phyloP scores from a whole-genome alignment of 768 basidiomycete species.

The Rhodotorula babjevae region DNA sequence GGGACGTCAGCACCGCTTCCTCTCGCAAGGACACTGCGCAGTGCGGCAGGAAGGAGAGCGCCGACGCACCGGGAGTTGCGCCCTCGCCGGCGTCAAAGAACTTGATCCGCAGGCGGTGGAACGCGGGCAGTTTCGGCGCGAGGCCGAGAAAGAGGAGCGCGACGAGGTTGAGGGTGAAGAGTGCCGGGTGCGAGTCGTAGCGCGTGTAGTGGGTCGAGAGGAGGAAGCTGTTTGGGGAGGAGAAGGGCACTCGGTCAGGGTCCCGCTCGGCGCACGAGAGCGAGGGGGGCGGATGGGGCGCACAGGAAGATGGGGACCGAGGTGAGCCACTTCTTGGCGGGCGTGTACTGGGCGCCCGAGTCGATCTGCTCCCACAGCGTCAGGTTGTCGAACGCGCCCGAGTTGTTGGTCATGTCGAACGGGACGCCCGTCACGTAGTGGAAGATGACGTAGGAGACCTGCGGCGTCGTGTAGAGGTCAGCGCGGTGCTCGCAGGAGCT shows the following conservation, averaged over 20 bases:
- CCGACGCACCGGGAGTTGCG: constrained; percentile 25
- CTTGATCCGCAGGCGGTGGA: constrained; percentile 44
- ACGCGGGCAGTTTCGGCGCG: constrained; percentile 81
- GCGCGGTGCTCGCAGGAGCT: neutral
- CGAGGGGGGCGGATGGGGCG: neutral
- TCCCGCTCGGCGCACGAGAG: neutral
- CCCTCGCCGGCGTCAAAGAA: constrained; percentile 39
- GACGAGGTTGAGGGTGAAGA: constrained; percentile 84
- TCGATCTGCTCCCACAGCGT: constrained; percentile 99
- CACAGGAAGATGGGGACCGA: constrained; percentile 87
- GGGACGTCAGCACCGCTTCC: neutral
- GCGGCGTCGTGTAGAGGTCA: neutral
- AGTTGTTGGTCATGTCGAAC: constrained; percentile 78
- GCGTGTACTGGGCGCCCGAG: constrained; percentile 95
- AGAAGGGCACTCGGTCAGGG: neutral
- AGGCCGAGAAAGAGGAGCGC: constrained; percentile 68
- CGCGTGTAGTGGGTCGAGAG: constrained; percentile 97
- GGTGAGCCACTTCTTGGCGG: constrained; percentile 94
- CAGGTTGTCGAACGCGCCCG: constrained; percentile 93
- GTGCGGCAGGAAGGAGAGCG: neutral
- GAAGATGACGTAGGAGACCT: constrained; percentile 98
- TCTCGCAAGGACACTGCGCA: no score
- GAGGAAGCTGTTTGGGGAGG: constrained; percentile 69
- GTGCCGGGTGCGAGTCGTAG: constrained; percentile 71
- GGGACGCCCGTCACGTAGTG: constrained; percentile 97